These are phyloP conservation scores for Chaetomiaceae sp. DNA, from an alignment of 2,329 filamentous ascomycete genomes.

Conservation along the genomic window DNA sequence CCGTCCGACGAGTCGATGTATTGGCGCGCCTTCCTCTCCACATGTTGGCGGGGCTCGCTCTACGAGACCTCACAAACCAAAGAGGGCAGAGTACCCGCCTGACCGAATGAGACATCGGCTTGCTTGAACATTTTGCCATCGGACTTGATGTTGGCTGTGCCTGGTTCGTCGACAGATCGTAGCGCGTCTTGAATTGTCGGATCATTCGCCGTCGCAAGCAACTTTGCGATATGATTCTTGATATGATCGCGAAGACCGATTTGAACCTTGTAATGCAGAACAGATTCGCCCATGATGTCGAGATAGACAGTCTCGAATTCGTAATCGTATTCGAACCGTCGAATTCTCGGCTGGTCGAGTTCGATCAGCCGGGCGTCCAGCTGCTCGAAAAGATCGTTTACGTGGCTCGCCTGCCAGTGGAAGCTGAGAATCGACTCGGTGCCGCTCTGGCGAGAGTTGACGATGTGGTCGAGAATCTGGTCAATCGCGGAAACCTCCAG, in stretches of 20 bases:
- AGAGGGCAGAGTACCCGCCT: constrained; percentile 1
- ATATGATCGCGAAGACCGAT: constrained; percentile 1
- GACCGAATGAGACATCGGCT: constrained; percentile 10
- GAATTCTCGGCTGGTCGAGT: constrained; percentile 3
- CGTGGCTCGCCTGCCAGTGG: constrained; percentile 6
- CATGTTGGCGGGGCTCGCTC: constrained; percentile 10
- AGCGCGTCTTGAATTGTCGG: neutral
- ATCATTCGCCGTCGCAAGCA: neutral
- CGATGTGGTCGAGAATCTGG: neutral
- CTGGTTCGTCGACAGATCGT: neutral
- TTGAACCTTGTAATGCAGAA: constrained; percentile 6
- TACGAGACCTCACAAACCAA: constrained; percentile 16
- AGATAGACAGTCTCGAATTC: constrained; percentile 5
- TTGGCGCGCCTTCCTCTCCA: constrained; percentile 14
- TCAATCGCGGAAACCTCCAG: constrained; percentile 5
- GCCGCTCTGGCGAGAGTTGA: neutral
- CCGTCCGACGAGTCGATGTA: constrained; percentile 11
- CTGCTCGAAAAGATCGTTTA: neutral
- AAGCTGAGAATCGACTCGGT: constrained; percentile 1
- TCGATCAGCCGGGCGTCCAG: constrained; percentile 1
- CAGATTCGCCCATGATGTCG: constrained; percentile 8
- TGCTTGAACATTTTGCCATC: constrained; percentile 1
- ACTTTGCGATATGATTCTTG: neutral
- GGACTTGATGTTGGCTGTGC: neutral
- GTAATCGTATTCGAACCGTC: constrained; percentile 8